A percentile compares a stretch with the other conserved stretches of the same genome.
These are phyloP conservation scores for Trichoderma sp. DNA, from an alignment of 2,329 filamentous ascomycete genomes.

Conservation along the genomic window DNA sequence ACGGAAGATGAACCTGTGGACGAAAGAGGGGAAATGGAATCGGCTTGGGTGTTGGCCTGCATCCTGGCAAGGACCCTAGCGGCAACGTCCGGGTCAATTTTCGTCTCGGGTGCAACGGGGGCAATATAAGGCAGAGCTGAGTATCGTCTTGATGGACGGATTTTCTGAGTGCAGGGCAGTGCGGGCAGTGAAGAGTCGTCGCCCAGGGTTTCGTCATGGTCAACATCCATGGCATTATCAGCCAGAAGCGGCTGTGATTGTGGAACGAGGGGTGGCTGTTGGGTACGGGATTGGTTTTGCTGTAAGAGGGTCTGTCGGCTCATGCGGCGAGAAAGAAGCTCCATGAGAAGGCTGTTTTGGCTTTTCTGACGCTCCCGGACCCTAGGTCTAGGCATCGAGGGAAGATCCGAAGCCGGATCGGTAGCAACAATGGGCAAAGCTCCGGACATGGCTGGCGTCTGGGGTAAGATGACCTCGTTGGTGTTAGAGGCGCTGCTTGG, in stretches of 20 bases:
- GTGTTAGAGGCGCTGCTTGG: background rate
- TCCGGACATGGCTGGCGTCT: background rate
- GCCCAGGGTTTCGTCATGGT: background rate
- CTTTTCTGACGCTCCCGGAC: background rate
- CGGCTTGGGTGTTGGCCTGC: background rate
- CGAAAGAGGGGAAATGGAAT: background rate
- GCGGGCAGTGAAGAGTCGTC: background rate
- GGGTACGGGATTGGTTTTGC: background rate
- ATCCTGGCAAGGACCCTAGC: constrained; percentile 14
- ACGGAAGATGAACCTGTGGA: background rate
- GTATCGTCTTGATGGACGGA: background rate
- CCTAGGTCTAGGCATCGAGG: background rate
- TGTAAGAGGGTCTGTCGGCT: constrained; percentile 17
- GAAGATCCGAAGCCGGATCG: background rate
- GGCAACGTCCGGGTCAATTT: background rate
- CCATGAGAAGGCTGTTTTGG: constrained; percentile 8
- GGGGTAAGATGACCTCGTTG: background rate
- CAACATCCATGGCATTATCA: constrained; percentile 1
- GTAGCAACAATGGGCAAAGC: constrained; percentile 7
- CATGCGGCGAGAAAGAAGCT: constrained; percentile 20
- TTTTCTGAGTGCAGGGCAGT: background rate
- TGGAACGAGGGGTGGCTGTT: background rate
- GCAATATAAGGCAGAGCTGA: background rate
- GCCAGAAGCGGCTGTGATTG: background rate
- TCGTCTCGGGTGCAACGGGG: background rate